Evolutionary conservation across 768 basidiomycete species (phyloP).

Genomic region (Flagelloscypha sp.): DNA sequence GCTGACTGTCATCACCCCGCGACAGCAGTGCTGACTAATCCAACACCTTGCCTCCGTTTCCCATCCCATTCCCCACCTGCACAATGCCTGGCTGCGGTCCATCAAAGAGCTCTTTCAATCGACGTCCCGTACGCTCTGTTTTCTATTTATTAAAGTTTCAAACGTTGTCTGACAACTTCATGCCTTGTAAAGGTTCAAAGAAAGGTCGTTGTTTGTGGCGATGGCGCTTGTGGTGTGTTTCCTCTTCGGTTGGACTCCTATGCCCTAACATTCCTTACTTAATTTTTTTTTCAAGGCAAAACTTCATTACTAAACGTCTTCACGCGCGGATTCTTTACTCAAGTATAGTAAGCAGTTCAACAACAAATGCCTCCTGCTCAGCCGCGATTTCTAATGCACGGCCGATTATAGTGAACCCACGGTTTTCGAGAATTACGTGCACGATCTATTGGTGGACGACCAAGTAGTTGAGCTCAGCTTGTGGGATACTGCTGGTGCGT

Average conservation of each 20-base stretch:
- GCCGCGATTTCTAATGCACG: slow-evolving; percentile 4
- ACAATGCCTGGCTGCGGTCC: slow-evolving; percentile 8
- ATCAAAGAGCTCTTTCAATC: slow-evolving; percentile 9
- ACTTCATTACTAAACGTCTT: slow-evolving; percentile 84
- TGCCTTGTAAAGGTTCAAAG: slow-evolving; percentile 24
- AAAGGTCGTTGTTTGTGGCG: slow-evolving; percentile 56
- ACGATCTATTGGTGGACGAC: slow-evolving; percentile 81
- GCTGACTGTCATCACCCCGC: no score
- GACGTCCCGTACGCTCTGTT: slow-evolving; percentile 8
- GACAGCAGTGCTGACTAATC: no score
- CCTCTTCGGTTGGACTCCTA: slow-evolving; percentile 8
- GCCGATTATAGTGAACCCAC: slow-evolving; percentile 63
- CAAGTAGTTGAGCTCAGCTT: slow-evolving; percentile 83
- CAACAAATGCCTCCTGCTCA: slow-evolving; percentile 1
- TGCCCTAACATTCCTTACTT: slow-evolving; percentile 16
- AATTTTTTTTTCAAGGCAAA: slow-evolving; percentile 43
- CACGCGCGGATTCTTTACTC: slow-evolving; percentile 87
- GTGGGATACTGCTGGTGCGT: slow-evolving; percentile 95
- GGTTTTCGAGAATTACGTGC: slow-evolving; percentile 96
- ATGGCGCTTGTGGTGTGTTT: slow-evolving; percentile 83
- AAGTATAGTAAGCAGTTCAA: slow-evolving; percentile 60
- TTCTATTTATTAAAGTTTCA: background rate
- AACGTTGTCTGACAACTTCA: no score
- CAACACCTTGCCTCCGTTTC: background rate
- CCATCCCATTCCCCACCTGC: background rate